Evolutionary conservation across 2,329 filamentous ascomycete genomes (phyloP), one percentile per base, ranked within the genome.

Genomic region (Rhinocladiella similis): DNA sequence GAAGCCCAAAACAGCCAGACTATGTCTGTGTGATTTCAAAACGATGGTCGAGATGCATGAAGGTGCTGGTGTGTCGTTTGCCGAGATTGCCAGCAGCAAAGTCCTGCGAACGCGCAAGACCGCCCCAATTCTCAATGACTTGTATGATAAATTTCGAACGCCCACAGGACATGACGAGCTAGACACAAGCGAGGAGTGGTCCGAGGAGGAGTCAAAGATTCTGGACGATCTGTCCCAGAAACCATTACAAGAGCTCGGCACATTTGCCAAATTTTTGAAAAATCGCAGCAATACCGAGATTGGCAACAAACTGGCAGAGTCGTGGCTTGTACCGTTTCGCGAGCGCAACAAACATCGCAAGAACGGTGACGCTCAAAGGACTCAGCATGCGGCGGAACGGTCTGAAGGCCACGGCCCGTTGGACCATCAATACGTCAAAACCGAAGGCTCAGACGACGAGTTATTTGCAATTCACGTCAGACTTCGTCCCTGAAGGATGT

Each of bases 401-500:
- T 16, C 41, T 50, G 33, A 41, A n/a, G 9, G 33, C 33, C 47
- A 48, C 4, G 20, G 27, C 6, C 25, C 46, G 5, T n/a, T 29
- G 3, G 53, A 49, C 16, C 38, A 33, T 16, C 14, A 47, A 7
- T 56, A 46, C 33, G 35, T 59, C 43, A 59, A 62, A 47, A 16
- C 22, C 14, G 58, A 56, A 43, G 52, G 55, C 1, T 56, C 56
- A 6, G 55, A 61, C 5, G 55, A 61, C 19, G 57, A 60, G 22
- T 16, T 62, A 16, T 60, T 57, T 25, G 27, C 19, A 13, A 33
- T 57, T 61, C 69, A 71, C 36, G 67, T 51, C 29, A 70, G 66
- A 25, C 71, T 68, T 54, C 66, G 67, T 16, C 70, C 72, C 63
- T 74, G 72, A 49, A 79, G 62, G 39, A 79, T 72, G 60, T 78